Evolutionary conservation across 108 stramenopile genomes (phyloP).

Genomic region (Skeletonema menzelii): DNA sequence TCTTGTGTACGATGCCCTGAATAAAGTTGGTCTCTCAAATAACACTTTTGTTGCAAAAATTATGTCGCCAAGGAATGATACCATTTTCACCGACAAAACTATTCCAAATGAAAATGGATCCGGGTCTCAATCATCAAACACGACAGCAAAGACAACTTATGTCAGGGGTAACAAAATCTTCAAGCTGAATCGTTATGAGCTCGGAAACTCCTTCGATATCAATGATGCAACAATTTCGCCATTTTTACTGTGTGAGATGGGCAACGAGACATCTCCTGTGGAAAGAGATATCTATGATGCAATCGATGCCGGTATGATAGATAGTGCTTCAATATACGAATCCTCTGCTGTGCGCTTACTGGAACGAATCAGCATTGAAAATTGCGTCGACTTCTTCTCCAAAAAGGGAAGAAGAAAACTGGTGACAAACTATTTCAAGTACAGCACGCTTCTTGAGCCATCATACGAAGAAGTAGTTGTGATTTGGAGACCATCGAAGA

Average conservation of each 20-base stretch:
- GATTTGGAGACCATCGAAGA: slow-evolving; percentile 60
- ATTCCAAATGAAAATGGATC: neutral
- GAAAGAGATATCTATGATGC: slow-evolving; percentile 42
- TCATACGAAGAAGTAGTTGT: slow-evolving; percentile 84
- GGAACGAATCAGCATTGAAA: slow-evolving; percentile 73
- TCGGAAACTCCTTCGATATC: slow-evolving; percentile 2
- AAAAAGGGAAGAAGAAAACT: slow-evolving; percentile 52
- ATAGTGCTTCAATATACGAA: neutral
- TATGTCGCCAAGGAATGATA: neutral
- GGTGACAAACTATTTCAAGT: slow-evolving; percentile 52
- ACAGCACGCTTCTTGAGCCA: slow-evolving; percentile 74
- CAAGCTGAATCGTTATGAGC: slow-evolving; percentile 48
- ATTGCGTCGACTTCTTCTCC: slow-evolving; percentile 71
- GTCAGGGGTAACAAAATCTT: slow-evolving; percentile 51
- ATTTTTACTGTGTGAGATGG: neutral
- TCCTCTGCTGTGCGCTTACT: slow-evolving; percentile 55
- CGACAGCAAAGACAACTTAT: neutral
- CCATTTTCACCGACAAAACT: neutral
- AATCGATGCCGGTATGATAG: neutral
- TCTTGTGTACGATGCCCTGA: slow-evolving; percentile 6
- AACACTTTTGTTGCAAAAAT: slow-evolving; percentile 13
- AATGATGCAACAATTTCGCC: slow-evolving; percentile 8
- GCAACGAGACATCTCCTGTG: slow-evolving; percentile 18
- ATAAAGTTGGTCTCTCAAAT: slow-evolving; percentile 9
- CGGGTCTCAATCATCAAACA: neutral